Evolutionary conservation across 495 filamentous ascomycete species (phyloP).

Genomic region (Arthonia radiata): DNA sequence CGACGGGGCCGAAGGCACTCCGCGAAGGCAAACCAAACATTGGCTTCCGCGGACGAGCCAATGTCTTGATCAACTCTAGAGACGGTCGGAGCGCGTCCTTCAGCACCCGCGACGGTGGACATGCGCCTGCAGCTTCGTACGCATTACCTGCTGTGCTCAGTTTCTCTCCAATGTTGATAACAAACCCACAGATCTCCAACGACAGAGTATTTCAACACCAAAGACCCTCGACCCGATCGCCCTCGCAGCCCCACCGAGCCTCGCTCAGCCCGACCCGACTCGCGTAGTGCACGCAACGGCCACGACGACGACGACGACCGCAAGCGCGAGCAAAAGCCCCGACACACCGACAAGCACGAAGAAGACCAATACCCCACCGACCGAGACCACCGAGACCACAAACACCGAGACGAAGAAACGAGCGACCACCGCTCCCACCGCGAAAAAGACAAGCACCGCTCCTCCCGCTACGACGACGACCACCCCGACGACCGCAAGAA

Average conservation of each 20-base stretch:
- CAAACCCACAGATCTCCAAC: no score
- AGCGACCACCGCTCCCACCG: no score
- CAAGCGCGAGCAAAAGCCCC: slow-evolving; percentile 19
- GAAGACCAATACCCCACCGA: slow-evolving; percentile 26
- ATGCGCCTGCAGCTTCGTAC: neutral
- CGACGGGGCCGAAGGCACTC: slow-evolving; percentile 84
- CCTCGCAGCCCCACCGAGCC: no score
- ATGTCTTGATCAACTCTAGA: slow-evolving; percentile 8
- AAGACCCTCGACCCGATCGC: no score
- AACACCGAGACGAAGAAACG: slow-evolving; percentile 13
- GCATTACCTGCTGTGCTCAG: no score
- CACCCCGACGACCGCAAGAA: slow-evolving; percentile 12
- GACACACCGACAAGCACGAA: slow-evolving; percentile 22
- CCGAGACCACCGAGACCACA: slow-evolving; percentile 21
- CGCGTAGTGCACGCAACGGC: no score
- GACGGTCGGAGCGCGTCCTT: neutral
- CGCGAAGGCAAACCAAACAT: slow-evolving; percentile 63
- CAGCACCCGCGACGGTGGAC: neutral
- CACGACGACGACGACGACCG: slow-evolving; percentile 18
- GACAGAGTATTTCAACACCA: no score
- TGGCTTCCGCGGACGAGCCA: slow-evolving; percentile 22
- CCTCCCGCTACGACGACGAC: slow-evolving; percentile 18
- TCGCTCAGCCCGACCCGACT: no score
- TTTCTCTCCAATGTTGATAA: no score
- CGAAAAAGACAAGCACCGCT: slow-evolving; percentile 20